phyloP scores from a whole-genome alignment of 805 yeast species.

The Pichia heedii region DNA sequence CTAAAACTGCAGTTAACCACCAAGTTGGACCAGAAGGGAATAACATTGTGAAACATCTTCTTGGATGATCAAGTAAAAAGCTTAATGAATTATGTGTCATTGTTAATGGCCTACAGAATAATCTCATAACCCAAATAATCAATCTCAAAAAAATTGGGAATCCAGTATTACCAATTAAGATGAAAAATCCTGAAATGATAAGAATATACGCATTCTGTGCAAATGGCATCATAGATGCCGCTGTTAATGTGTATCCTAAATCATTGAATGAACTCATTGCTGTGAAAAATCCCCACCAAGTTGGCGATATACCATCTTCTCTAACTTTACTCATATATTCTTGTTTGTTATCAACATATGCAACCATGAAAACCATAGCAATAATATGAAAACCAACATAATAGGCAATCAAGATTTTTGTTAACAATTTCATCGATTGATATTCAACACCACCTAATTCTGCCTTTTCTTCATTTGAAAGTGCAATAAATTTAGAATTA shows the following conservation, averaged over 20 bases:
- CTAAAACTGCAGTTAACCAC: constrained; percentile 78
- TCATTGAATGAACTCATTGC: constrained; percentile 76
- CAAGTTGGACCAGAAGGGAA: constrained; percentile 93
- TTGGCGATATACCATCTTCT: constrained; percentile 54
- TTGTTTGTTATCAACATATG: constrained; percentile 45
- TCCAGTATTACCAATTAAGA: constrained; percentile 91
- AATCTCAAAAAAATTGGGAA: constrained; percentile 80
- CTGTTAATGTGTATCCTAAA: constrained; percentile 73
- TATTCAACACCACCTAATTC: constrained; percentile 98
- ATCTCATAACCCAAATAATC: constrained; percentile 72
- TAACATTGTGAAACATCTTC: constrained; percentile 88
- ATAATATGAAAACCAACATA: constrained; percentile 69
- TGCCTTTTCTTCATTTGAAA: constrained; percentile 77
- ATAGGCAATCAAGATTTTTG: constrained; percentile 53
- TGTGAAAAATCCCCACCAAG: constrained; percentile 93
- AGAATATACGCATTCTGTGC: constrained; percentile 55
- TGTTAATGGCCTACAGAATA: constrained; percentile 56
- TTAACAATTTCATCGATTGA: constrained; percentile 72
- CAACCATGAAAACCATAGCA: constrained; percentile 43
- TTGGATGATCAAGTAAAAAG: constrained; percentile 87
- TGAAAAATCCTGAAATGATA: constrained; percentile 55
- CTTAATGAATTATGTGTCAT: constrained; percentile 66
- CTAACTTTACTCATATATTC: constrained; percentile 37
- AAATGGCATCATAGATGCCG: constrained; percentile 71
- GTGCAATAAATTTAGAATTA: constrained; percentile 80